Base-by-base conservation (phyloP, 352 stramenopile species). In the Phytophthora pini region DNA sequence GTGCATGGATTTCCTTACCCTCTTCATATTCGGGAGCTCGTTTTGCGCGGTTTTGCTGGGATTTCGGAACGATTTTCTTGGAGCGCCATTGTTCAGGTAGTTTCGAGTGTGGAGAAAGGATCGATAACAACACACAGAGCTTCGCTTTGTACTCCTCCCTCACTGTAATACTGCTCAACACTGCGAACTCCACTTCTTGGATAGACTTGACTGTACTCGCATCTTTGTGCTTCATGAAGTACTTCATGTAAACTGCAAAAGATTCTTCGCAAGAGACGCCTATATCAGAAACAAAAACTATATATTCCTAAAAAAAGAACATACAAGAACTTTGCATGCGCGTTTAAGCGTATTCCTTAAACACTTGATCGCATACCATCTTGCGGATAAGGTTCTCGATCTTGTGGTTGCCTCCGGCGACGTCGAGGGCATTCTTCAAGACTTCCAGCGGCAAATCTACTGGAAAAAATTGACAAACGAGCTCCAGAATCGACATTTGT, bases 101-200 rank as follows among this genome's bases (percentile, higher is more conserved):
- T 22, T 12, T 9, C 7, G n/a, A 22, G 12, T 46, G 44, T 41
- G 60, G 52, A 13, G 59, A 17, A 27, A 87, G 39, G 2, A 45
- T 49, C 6, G 61, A 39, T 1, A 81, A 10, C 6, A 87, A 49
- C 11, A 43, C 32, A 4, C 60, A 58, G 1, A 87, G 59, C 39
- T 74, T 76, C 10, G 57, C 55, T 40, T 82, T 88, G 57, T 88
- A 76, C 55, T 83, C 41, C 36, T 90, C 82, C 12, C 79, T 65
- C 8, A 88, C 79, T 0, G 66, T 56, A 41, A 90, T 87, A 52
- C 61, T 70, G 40, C 75, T 81, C 17, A 65, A 53, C 1, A 87
- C 77, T 1, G 67, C 65, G 6, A 81, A 70, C 29, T 78, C 76
- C 1, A 70, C 76, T 22, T 79, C 75, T 40, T 82, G 68, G 20